Base-by-base conservation (phyloP, 148 eudicot genomes). In the Chenopodium formosanum region DNA sequence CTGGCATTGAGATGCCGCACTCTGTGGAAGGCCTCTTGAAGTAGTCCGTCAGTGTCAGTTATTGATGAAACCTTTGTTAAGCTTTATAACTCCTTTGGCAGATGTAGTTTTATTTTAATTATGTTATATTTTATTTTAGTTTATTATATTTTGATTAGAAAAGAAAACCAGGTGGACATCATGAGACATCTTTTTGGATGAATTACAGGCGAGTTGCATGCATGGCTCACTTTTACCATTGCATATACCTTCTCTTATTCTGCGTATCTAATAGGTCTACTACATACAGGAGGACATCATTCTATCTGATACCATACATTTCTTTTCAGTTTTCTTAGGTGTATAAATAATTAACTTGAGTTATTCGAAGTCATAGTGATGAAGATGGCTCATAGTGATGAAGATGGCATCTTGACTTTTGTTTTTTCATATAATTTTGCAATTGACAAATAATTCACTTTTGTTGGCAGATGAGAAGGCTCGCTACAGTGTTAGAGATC, bases 401-500 rank as follows among this genome's bases (percentile, higher is more conserved):
- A n/a, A 40, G 62, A 65, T 34, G 2, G 44, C 13, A 66, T 83
- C 58, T 64, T 64, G 56, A 52, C 27, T 73, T 37, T 37, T 68
- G 4, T 23, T 0, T 37, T 37, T 70, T 44, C 22, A 25, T 8
- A 60, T 23, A 17, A 47, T 19, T 74, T 17, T 74, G 46, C 60
- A 56, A 80, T 76, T 84, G 29, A 80, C 53, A 14, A 48, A 52
- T 31, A 23, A 34, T 46, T 65, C 29, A 44, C 46, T 53, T 25
- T 67, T 73, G 73, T 78, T 87, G 74, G 75, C 91, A 95, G 98
- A 87, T 78, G 98, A 95, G 89, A 95, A 95, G 89, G 91, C 93
- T 81, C 89, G 83, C 48, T 95, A 90, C 79, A 92, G 96, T 32
- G 75, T 93, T 76, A 88, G 98, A 91, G 96, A 93, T 77, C 98